These are phyloP conservation scores for Houttuynia cordata DNA, from an alignment of 164 flowering plant species.

Conservation along the genomic window DNA sequence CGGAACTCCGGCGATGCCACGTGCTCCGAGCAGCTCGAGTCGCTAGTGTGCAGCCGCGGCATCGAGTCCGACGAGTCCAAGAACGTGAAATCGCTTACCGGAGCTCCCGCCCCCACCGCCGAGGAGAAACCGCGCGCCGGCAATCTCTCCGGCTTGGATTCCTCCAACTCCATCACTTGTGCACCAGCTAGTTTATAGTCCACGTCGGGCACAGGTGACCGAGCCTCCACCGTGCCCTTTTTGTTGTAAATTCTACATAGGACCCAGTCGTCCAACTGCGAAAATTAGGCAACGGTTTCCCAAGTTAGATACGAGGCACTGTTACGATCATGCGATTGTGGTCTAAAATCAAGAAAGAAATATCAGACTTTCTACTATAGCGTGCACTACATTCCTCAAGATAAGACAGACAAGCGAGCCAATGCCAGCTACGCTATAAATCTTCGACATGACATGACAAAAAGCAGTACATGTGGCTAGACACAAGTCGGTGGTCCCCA, in stretches of 20 bases:
- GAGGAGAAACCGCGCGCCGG: background rate
- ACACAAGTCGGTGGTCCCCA: too few species aligned
- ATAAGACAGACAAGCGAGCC: too few species aligned
- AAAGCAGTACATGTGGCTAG: too few species aligned
- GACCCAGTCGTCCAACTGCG: constrained; percentile 17
- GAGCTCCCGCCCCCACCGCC: background rate
- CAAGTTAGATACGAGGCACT: background rate
- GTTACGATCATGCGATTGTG: background rate
- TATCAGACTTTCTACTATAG: too few species aligned
- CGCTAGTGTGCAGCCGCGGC: constrained; percentile 10
- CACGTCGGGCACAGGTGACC: background rate
- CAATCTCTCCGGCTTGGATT: constrained; percentile 3
- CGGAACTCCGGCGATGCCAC: constrained; percentile 8
- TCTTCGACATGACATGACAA: too few species aligned
- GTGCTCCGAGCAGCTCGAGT: constrained; percentile 18
- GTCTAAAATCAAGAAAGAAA: too few species aligned
- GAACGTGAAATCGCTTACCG: constrained; percentile 3
- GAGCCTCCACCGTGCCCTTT: constrained; percentile 7
- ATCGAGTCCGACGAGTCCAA: constrained; percentile 10
- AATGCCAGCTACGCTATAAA: too few species aligned
- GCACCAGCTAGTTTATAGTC: background rate
- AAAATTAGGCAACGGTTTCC: too few species aligned
- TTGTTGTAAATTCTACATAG: constrained; percentile 16
- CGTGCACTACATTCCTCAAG: too few species aligned
- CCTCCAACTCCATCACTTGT: background rate